phyloP scores from a whole-genome alignment of 345 rosid genomes.

The Dimocarpus longan region DNA sequence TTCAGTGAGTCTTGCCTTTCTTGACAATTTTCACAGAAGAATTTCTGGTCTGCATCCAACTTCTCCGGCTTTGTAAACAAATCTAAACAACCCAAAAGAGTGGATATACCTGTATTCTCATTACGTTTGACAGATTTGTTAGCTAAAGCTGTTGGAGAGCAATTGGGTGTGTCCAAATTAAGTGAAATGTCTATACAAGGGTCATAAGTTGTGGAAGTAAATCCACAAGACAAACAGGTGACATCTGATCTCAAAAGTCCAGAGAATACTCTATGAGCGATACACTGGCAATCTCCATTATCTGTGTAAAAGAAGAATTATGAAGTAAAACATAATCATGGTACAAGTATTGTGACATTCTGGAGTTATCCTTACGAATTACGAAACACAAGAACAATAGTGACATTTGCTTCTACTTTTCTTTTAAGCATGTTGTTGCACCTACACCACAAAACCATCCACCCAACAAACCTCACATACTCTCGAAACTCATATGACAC shows the following conservation, averaged over 20 bases:
- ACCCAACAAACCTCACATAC: background rate
- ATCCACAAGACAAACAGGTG: constrained; percentile 81
- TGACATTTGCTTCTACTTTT: background rate
- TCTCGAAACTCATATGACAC: background rate
- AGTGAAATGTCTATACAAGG: constrained; percentile 93
- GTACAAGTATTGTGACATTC: constrained; percentile 1
- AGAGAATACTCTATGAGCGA: constrained; percentile 87
- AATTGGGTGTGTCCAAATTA: constrained; percentile 56
- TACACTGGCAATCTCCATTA: constrained; percentile 78
- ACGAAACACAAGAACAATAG: constrained; percentile 10
- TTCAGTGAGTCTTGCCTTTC: constrained; percentile 72
- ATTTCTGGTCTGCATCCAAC: constrained; percentile 88
- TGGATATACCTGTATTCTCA: constrained; percentile 42
- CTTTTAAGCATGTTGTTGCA: background rate
- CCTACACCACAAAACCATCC: constrained; percentile 4
- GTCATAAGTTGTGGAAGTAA: constrained; percentile 85
- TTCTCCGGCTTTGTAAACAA: constrained; percentile 80
- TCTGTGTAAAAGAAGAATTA: constrained; percentile 43
- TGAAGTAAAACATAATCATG: constrained; percentile 22
- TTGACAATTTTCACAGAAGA: constrained; percentile 83
- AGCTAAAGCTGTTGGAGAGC: constrained; percentile 33
- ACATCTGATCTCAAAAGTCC: constrained; percentile 93
- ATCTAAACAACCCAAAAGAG: constrained; percentile 80
- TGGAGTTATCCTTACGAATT: background rate
- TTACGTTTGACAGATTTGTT: constrained; percentile 40